phyloP scores from a whole-genome alignment of 495 filamentous ascomycete species.

The Viridothelium virens region DNA sequence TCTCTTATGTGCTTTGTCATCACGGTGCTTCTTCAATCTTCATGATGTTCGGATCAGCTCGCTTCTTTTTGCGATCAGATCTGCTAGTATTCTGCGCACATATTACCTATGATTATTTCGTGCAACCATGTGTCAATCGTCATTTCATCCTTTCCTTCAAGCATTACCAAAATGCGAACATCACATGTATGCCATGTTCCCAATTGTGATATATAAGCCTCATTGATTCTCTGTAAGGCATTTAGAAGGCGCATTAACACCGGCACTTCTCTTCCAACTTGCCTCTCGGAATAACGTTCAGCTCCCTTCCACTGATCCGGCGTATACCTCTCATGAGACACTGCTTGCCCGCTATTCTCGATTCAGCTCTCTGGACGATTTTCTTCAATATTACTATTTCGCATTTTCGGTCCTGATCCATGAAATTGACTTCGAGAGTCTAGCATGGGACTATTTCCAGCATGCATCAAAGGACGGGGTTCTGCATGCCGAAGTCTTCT shows the following conservation, averaged over 20 bases:
- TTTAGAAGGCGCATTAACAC: slow-evolving; percentile 62
- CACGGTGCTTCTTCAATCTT: too few relatives aligned
- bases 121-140: slow-evolving; percentile 44
- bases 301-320: slow-evolving; percentile 50
- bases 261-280: slow-evolving; percentile 60
- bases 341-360: slow-evolving; percentile 51
- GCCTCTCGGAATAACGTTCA: slow-evolving; percentile 54
- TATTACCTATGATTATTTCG: neutral
- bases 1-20: too few relatives aligned
- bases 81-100: neutral
- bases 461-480: slow-evolving; percentile 58
- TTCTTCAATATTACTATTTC: slow-evolving; percentile 70
- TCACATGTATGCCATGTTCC: slow-evolving; percentile 43
- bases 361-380: slow-evolving; percentile 68
- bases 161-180: slow-evolving; percentile 72
- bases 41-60: too few relatives aligned
- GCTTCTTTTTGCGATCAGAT: neutral
- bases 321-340: slow-evolving; percentile 52
- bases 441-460: slow-evolving; percentile 65
- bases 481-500: slow-evolving; percentile 70
- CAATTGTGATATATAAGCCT: neutral
- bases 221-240: slow-evolving; percentile 34
- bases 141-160: slow-evolving; percentile 54
- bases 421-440: slow-evolving; percentile 58
- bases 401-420: slow-evolving; percentile 60